Percentiles rank a stretch among this genome's conserved stretches.
Conservation (phyloP, 352 stramenopile genomes). For the Aphanomyces euteiches region DNA sequence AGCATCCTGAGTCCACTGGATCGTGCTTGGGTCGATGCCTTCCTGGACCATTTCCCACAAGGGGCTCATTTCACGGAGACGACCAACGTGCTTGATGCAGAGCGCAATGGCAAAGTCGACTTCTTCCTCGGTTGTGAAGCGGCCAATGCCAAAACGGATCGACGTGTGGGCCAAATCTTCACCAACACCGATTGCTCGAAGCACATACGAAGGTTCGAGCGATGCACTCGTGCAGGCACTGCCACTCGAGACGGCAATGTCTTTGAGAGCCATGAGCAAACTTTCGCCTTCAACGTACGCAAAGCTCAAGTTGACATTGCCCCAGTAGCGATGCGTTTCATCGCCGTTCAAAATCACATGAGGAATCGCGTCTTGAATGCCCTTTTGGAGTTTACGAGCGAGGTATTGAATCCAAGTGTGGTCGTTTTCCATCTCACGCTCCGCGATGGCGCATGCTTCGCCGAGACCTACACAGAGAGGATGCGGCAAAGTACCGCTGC, state of each 20-base stretch:
- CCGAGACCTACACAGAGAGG: slow-evolving; percentile 84
- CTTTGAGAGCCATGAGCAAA: slow-evolving; percentile 98
- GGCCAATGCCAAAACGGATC: slow-evolving; percentile 96
- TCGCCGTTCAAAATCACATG: slow-evolving; percentile 98
- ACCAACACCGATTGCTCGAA: slow-evolving; percentile 96
- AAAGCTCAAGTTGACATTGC: slow-evolving; percentile 99
- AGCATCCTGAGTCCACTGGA: slow-evolving; percentile 98
- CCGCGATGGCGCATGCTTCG: slow-evolving; percentile 89
- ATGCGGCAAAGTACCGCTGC: slow-evolving; percentile 86
- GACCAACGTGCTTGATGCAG: slow-evolving; percentile 91
- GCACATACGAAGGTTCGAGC: slow-evolving; percentile 98
- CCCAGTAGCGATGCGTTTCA: slow-evolving; percentile 88
- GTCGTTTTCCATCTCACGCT: slow-evolving; percentile 95
- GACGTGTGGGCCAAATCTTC: slow-evolving; percentile 99
- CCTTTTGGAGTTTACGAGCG: slow-evolving; percentile 91
- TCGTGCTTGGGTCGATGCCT: slow-evolving; percentile 99
- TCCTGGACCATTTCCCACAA: slow-evolving; percentile 99
- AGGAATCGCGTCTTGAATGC: slow-evolving; percentile 71
- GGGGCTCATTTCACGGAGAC: slow-evolving; percentile 98
- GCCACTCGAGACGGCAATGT: slow-evolving; percentile 97
- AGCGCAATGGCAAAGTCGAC: slow-evolving; percentile 96
- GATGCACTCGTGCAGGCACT: slow-evolving; percentile 96
- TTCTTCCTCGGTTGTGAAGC: slow-evolving; percentile 98
- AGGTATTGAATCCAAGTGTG: slow-evolving; percentile 91
- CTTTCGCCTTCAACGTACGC: slow-evolving; percentile 99